Evolutionary conservation across 2,329 filamentous ascomycete genomes (phyloP), one percentile per base, ranked within the genome.

Genomic region (Aspergillus flavus): DNA sequence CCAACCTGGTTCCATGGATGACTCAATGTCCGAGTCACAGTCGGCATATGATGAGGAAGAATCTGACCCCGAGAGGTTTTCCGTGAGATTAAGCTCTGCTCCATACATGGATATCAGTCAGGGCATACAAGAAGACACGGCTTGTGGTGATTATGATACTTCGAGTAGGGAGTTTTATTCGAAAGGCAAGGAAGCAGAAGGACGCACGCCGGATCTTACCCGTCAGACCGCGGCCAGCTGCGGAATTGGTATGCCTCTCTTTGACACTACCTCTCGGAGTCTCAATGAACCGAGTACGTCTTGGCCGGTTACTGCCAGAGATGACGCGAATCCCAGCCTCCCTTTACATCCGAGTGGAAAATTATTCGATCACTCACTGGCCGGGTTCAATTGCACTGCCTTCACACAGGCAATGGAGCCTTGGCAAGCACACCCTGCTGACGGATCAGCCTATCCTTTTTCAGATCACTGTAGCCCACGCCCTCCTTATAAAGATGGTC

Each of bases 401-500:
- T 63, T 30, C n/a, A 10, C 57, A n/a, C 19, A 32, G 32, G 30
- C 14, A 32, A 16, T 43, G 19, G 48, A 45, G 9, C 21, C 28
- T 5, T 59, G 58, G 58, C 21, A 36, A 48, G 52, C 53, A 21
- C 60, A 52, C 11, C 19, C 39, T 41, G 14, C 36, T 30, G 30
- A 23, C 4, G 39, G 16, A 9, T 45, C 56, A 14, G 10, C 6
- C 11, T 59, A 43, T 39, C n/a, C 7, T 41, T 52, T 43, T 21
- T 28, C 28, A 46, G 16, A 12, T 54, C 43, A 58, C 41, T 43
- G 26, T 6, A 45, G 45, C 19, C 41, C 61, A 39, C 53, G 58
- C 30, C 54, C 57, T 23, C 57, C 34, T 30, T 73, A 73, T 50
- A 58, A 61, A 2, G 71, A 73, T 58, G 71, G 69, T 10, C 69